phyloP scores from a whole-genome alignment of 2,329 filamentous ascomycete genomes.

The Chrysoporthe puriensis region DNA sequence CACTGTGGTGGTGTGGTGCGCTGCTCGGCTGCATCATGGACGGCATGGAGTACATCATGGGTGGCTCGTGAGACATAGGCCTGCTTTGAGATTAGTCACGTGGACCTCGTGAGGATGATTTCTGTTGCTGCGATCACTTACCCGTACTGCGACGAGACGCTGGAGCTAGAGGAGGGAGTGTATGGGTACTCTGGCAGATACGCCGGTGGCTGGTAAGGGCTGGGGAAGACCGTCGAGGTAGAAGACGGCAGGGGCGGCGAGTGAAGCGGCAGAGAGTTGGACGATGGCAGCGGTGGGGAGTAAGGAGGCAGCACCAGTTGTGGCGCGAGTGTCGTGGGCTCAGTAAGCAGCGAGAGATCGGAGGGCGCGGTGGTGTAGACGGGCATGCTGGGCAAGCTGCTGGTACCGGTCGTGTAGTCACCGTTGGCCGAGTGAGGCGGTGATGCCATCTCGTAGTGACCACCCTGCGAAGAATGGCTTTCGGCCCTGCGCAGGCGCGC shows the following conservation, averaged over 20 bases:
- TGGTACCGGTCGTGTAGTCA: conserved; percentile 33
- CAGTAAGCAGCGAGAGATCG: conserved; percentile 55
- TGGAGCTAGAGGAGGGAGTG: conserved; percentile 34
- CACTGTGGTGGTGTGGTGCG: conserved; percentile 37
- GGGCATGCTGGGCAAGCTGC: conserved; percentile 52
- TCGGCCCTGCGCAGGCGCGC: conserved; percentile 54
- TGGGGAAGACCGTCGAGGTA: conserved; percentile 38
- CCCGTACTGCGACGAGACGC: conserved; percentile 39
- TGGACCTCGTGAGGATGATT: conserved; percentile 16
- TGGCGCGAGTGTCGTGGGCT: conserved; percentile 47
- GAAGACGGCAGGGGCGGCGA: conserved; percentile 51
- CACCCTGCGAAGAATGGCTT: conserved; percentile 38
- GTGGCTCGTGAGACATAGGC: conserved; percentile 29
- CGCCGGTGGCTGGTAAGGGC: conserved; percentile 40
- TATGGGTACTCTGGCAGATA: conserved; percentile 41
- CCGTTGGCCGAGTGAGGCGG: conserved; percentile 44
- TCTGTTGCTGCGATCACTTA: conserved; percentile 32
- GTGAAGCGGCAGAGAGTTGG: conserved; percentile 50
- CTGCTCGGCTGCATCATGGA: conserved; percentile 32
- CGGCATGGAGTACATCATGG: conserved; percentile 39
- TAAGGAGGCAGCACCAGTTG: conserved; percentile 55
- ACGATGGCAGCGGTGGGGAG: conserved; percentile 51
- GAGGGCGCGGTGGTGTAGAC: conserved; percentile 56
- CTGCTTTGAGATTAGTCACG: conserved; percentile 26
- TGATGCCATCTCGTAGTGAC: conserved; percentile 40